phyloP scores from a whole-genome alignment of 2,329 filamentous ascomycete genomes.

The Kalaharituber pfeilii region DNA sequence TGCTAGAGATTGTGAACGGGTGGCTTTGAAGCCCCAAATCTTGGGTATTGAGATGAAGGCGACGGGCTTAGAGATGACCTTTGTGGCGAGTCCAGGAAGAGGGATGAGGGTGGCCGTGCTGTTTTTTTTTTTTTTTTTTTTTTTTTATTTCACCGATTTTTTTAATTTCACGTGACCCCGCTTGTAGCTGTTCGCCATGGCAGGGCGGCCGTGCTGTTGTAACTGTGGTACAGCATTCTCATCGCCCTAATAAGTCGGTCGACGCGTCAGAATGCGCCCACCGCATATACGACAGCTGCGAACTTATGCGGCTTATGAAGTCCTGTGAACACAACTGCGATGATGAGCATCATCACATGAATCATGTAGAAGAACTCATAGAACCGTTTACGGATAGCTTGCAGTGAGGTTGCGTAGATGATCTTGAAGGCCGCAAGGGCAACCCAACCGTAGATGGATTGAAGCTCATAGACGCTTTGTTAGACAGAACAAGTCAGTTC shows the following conservation, averaged over 20 bases:
- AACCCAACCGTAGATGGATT: constrained; percentile 12
- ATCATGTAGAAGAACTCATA: constrained; percentile 42
- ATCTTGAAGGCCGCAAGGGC: constrained; percentile 29
- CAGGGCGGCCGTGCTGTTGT: constrained; percentile 38
- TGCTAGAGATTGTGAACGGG: constrained; percentile 42
- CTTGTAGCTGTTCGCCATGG: no score
- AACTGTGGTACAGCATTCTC: constrained; percentile 31
- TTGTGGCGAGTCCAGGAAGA: constrained; percentile 38
- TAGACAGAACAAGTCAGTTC: no score
- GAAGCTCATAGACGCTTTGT: no score
- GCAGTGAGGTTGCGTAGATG: constrained; percentile 30
- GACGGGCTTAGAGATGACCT: constrained; percentile 41
- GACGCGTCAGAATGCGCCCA: constrained; percentile 33
- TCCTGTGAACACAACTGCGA: constrained; percentile 33
- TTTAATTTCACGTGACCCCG: no score
- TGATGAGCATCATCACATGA: constrained; percentile 35
- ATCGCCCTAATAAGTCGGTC: constrained; percentile 36
- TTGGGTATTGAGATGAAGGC: constrained; percentile 47
- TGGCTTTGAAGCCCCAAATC: constrained; percentile 42
- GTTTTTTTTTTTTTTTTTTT: no score
- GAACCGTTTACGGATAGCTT: constrained; percentile 28
- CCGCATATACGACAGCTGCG: constrained; percentile 30
- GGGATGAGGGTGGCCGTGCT: constrained; percentile 39
- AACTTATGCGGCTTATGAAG: constrained; percentile 37
- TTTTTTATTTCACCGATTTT: no score